Percentiles rank a stretch among this genome's conserved stretches.
These are phyloP conservation scores for Coemansia sp. DNA, from an alignment of 192 early-diverging fungal genomes.

Conservation along the genomic window DNA sequence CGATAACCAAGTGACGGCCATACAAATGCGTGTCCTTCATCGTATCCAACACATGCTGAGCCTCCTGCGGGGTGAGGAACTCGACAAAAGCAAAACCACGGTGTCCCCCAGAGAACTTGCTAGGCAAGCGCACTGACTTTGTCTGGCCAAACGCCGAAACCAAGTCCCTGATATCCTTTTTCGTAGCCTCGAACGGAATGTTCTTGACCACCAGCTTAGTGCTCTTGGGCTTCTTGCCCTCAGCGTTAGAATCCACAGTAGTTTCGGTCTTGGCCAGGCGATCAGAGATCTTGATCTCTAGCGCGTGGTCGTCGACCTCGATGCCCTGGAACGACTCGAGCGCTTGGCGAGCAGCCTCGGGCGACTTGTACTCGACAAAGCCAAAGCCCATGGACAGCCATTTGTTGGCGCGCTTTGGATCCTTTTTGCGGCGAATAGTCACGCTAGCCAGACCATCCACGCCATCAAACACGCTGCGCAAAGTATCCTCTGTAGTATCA, in stretches of 20 bases:
- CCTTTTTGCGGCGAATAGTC: conserved; percentile 83
- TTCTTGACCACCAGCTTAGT: conserved; percentile 93
- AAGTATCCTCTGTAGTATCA: conserved; percentile 79
- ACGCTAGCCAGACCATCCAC: conserved; percentile 82
- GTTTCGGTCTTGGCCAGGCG: conserved; percentile 53
- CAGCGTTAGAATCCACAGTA: not conserved
- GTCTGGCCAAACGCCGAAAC: conserved; percentile 93
- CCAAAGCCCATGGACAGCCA: conserved; percentile 94
- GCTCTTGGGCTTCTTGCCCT: conserved; percentile 66
- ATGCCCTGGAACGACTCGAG: conserved; percentile 88
- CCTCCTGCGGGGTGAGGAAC: conserved; percentile 95
- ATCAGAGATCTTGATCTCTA: conserved; percentile 93
- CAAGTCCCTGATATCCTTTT: conserved; percentile 89
- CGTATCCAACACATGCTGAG: conserved; percentile 84
- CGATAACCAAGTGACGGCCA: conserved; percentile 94
- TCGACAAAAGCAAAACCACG: conserved; percentile 99
- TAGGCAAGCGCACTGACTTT: conserved; percentile 94
- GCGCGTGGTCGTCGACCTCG: conserved; percentile 83
- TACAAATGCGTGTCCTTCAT: conserved; percentile 95
- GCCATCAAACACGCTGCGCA: conserved; percentile 73
- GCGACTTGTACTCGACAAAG: conserved; percentile 88
- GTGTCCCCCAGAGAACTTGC: conserved; percentile 90
- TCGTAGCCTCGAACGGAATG: conserved; percentile 96
- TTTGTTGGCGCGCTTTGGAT: conserved; percentile 81
- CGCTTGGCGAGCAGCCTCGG: conserved; percentile 81